Percentiles rank a stretch among this genome's conserved stretches.
phyloP scores from a whole-genome alignment of 192 early-diverging fungal species.

The Chytriomyces confervae region DNA sequence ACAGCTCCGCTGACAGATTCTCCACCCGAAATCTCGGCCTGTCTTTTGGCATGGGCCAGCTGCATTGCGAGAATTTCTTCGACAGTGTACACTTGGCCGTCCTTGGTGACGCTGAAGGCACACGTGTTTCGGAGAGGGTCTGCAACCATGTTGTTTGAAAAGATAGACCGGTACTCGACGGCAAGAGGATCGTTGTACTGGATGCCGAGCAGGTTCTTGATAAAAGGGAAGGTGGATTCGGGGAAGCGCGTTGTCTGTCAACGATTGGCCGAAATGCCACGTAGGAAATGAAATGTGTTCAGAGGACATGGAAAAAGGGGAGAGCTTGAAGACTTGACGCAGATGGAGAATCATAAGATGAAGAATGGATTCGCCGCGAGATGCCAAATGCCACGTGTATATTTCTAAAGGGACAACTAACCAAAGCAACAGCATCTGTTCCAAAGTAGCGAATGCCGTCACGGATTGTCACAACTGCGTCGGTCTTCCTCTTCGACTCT shows the following conservation, averaged over 20 bases:
- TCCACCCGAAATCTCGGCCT: slow-evolving; percentile 75
- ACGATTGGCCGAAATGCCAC: background rate
- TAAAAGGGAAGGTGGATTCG: slow-evolving; percentile 75
- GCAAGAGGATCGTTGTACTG: slow-evolving; percentile 69
- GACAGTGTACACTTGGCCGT: slow-evolving; percentile 60
- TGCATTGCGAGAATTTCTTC: slow-evolving; percentile 96
- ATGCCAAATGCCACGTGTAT: background rate
- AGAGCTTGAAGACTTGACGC: background rate
- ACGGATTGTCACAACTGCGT: slow-evolving; percentile 74
- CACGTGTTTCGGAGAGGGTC: slow-evolving; percentile 71
- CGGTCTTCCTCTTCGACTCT: slow-evolving; percentile 95
- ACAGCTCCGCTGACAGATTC: slow-evolving; percentile 85
- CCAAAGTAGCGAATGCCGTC: slow-evolving; percentile 90
- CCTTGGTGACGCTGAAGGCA: slow-evolving; percentile 71
- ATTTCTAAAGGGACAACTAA: slow-evolving; percentile 28
- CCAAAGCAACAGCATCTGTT: slow-evolving; percentile 78
- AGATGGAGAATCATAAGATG: slow-evolving; percentile 6
- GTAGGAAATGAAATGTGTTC: slow-evolving; percentile 3
- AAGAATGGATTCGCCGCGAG: background rate
- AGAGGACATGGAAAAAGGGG: background rate
- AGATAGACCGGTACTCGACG: slow-evolving; percentile 77
- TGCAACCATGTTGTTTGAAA: slow-evolving; percentile 77
- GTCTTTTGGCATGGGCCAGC: slow-evolving; percentile 84
- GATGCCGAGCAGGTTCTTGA: slow-evolving; percentile 87
- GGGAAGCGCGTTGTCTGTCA: slow-evolving; percentile 81